These are phyloP conservation scores for Cicer pinnatifidum DNA, from an alignment of 306 rosid genomes.

Conservation along the genomic window DNA sequence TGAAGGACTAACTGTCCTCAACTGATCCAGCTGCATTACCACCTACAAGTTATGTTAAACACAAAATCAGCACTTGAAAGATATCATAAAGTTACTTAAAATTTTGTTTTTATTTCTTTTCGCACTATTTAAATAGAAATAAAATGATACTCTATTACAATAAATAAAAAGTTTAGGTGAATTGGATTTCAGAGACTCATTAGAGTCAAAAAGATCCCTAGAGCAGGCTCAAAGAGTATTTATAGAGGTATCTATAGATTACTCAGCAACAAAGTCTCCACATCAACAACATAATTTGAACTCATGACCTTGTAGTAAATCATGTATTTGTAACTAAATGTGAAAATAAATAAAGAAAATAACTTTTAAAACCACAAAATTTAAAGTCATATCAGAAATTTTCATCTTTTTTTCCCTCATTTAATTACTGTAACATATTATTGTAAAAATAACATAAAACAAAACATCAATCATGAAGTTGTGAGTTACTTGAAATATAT, in stretches of 20 bases:
- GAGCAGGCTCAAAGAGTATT: background rate
- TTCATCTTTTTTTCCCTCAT: no score
- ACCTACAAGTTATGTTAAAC: slow-evolving; percentile 49
- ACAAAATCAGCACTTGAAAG: slow-evolving; percentile 33
- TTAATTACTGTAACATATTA: background rate
- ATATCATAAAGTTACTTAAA: background rate
- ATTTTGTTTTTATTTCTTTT: background rate
- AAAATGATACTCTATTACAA: no score
- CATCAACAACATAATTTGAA: no score
- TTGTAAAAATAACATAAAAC: background rate
- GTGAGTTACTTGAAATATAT: background rate
- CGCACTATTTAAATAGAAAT: no score
- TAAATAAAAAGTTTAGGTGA: no score
- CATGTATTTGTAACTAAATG: no score
- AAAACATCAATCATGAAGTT: background rate
- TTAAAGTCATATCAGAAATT: no score
- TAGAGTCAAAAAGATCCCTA: background rate
- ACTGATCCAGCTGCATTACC: slow-evolving; percentile 56
- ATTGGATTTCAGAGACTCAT: no score
- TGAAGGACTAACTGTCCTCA: slow-evolving; percentile 57
- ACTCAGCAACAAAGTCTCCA: no score
- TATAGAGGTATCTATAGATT: no score
- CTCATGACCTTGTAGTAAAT: no score
- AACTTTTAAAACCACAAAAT: no score
- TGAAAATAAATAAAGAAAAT: background rate